A percentile compares a stretch with the other conserved stretches of the same genome.
These are phyloP conservation scores for Lunasporangiospora selenospora DNA, from an alignment of 192 early-diverging fungal species.

Conservation along the genomic window DNA sequence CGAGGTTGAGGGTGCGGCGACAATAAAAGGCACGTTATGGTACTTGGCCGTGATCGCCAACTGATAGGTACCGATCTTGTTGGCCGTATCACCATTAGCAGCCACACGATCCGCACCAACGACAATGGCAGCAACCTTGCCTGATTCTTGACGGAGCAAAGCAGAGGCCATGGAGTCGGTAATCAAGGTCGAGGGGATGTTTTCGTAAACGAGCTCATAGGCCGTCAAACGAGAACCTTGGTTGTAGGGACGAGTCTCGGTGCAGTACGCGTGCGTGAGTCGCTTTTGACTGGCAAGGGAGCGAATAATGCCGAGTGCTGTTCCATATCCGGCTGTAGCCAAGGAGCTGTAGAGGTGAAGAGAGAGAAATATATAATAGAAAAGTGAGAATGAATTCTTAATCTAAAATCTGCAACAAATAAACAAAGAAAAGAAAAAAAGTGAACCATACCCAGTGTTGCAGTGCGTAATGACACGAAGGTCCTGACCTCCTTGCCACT, in stretches of 20 bases:
- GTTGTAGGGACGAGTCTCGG: conserved; percentile 98
- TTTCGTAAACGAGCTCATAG: conserved; percentile 91
- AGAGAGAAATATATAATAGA: conserved; percentile 9
- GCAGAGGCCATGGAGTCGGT: conserved; percentile 94
- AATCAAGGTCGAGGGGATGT: conserved; percentile 92
- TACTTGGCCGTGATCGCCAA: conserved; percentile 89
- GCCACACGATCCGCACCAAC: conserved; percentile 98
- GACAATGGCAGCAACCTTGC: conserved; percentile 80
- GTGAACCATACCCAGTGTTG: conserved; percentile 84
- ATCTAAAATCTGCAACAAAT: background rate
- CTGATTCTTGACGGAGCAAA: conserved; percentile 63
- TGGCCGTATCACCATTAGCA: conserved; percentile 96
- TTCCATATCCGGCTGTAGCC: conserved; percentile 87
- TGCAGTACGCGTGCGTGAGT: conserved; percentile 87
- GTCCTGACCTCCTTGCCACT: conserved; percentile 45
- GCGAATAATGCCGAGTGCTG: conserved; percentile 94
- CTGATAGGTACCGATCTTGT: conserved; percentile 99
- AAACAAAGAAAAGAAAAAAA: background rate
- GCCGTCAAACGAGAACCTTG: conserved; percentile 96
- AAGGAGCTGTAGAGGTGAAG: conserved; percentile 55
- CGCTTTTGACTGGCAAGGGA: conserved; percentile 61
- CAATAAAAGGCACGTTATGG: conserved; percentile 89
- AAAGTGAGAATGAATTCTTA: background rate
- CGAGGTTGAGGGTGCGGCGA: conserved; percentile 94
- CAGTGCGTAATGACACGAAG: conserved; percentile 92